Percentiles rank a stretch among this genome's conserved stretches.
phyloP scores from a whole-genome alignment of 495 filamentous ascomycete genomes.

The Copromyces sp. region DNA sequence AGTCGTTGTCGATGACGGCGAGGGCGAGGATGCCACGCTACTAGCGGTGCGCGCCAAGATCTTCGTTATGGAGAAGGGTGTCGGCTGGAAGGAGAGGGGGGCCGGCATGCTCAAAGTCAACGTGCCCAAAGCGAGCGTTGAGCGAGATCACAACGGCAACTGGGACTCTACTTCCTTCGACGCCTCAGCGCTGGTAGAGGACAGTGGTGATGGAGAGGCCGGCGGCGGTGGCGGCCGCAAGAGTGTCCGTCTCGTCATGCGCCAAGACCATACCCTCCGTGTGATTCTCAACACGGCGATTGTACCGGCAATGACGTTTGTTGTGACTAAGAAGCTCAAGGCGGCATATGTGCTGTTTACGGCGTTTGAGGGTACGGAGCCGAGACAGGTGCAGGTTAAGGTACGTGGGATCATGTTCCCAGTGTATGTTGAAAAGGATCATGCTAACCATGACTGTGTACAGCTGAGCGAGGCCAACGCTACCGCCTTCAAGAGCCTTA shows the following conservation, averaged over 20 bases:
- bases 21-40: slow-evolving; percentile 65
- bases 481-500: slow-evolving; percentile 29
- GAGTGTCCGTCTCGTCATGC: slow-evolving; percentile 66
- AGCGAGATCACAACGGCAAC: slow-evolving; percentile 34
- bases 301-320: slow-evolving; percentile 60
- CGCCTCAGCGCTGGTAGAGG: slow-evolving; percentile 36
- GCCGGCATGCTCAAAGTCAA: slow-evolving; percentile 79
- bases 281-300: slow-evolving; percentile 79
- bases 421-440: neutral
- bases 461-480: slow-evolving; percentile 38
- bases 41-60: slow-evolving; percentile 62
- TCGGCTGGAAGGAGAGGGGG: slow-evolving; percentile 75
- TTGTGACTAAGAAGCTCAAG: slow-evolving; percentile 54
- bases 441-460: slow-evolving; percentile 2
- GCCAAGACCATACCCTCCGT: slow-evolving; percentile 73
- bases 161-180: slow-evolving; percentile 37
- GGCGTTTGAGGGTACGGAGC: slow-evolving; percentile 47
- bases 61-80: slow-evolving; percentile 58
- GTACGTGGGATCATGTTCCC: slow-evolving; percentile 34
- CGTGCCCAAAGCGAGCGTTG: slow-evolving; percentile 41
- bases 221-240: slow-evolving; percentile 9
- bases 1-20: slow-evolving; percentile 50
- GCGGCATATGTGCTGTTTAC: slow-evolving; percentile 44
- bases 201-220: slow-evolving; percentile 26
- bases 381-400: slow-evolving; percentile 56